Base-by-base conservation (phyloP, 495 filamentous ascomycete genomes). In the Aspergillus coremiiformis region DNA sequence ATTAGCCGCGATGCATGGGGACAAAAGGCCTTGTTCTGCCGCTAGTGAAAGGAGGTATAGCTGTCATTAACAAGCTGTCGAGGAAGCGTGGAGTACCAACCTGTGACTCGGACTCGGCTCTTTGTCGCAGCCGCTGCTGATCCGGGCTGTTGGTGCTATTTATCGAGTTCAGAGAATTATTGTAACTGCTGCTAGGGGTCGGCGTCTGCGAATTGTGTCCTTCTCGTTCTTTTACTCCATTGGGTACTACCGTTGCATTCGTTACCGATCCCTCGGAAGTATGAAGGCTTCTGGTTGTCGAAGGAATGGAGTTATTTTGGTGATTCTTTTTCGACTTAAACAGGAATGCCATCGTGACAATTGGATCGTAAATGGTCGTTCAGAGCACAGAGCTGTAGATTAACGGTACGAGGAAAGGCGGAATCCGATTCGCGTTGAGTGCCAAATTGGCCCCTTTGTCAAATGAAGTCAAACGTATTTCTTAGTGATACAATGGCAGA, bases 101-200 rank as follows among this genome's bases (percentile, higher is more conserved):
- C 72, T 74, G 74, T 12, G 70, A 68, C 44, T 79, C 77, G 5
- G 73, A 77, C 53, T 75, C 78, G 47, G 66, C 66, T 59, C 75
- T 66, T 44, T 74, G 77, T 58, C 78, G 78, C 57, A 73, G 53
- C 41, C 69, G 68, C 41, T 68, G 72, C 27, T 71, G 69, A 47
- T 84, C 82, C 19, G 78, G 78, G 54, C 76, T 82, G 29, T 52
- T 70, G 19, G 66, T 59, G 48, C 71, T 75, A 14, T 67, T 68
- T 7, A 84, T 67, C 4, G 78, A 80, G 54, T 77, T 81, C 29
- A 84, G 54, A 3, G 83, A 85, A 60, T 81, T 82, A 63, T 83
- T 86, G 49, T 80, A 79, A 48, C 81, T 85, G 56, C 75, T 78
- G 47, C 76, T 78, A 12, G 83, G 84, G 1, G 82, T 84, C 22